Evolutionary conservation across 78 protist species (phyloP), one percentile per base, ranked within the genome.

Genomic region (Chrysochromulina tobinii): DNA sequence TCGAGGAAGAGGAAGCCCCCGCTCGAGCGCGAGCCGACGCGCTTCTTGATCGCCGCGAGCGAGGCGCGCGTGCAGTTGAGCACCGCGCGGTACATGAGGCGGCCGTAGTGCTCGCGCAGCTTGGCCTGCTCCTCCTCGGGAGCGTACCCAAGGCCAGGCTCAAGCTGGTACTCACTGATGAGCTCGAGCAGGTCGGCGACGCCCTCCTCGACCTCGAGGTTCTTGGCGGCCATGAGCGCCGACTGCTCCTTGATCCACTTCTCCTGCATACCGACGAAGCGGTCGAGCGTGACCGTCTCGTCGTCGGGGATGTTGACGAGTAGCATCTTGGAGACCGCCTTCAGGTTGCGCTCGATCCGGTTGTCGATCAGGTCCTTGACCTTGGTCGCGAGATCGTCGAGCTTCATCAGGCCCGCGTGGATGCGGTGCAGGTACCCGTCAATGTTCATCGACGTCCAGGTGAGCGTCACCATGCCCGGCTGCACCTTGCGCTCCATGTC

Each of bases 401-500:
- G 77, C n/a, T 73, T 50, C 55, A 1, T 48, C 48, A 95, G 69
- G 5, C 84, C 81, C 6, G 17, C 3, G 90, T 88, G 91, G 75
- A 95, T 87, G 17, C 87, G 21, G 88, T 59, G 57, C 59, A 96
- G 23, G 92, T 93, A 96, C 38, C 61, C 50, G 67, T 96, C 97
- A 18, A 95, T 93, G 90, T 93, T 95, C 87, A 95, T 93, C 55
- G 96, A 94, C 20, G 93, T 93, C 98, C 98, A 96, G 21, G 96
- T 94, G 15, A 96, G 93, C 53, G 48, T 68, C 11, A 87, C 72
- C 73, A 93, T 81, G 3, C 97, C 98, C 4, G 97, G 97, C 20
- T 81, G 88, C 4, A 96, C 57, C 17, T 12, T 61, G 11, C 6
- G 18, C 23, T 95, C 95, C 66, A 96, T 55, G 27, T n/a, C 87